Percentiles rank a stretch among this genome's conserved stretches.
Conservation (phyloP, 805 yeast genomes). For the Zygotorulaspora sp. region DNA sequence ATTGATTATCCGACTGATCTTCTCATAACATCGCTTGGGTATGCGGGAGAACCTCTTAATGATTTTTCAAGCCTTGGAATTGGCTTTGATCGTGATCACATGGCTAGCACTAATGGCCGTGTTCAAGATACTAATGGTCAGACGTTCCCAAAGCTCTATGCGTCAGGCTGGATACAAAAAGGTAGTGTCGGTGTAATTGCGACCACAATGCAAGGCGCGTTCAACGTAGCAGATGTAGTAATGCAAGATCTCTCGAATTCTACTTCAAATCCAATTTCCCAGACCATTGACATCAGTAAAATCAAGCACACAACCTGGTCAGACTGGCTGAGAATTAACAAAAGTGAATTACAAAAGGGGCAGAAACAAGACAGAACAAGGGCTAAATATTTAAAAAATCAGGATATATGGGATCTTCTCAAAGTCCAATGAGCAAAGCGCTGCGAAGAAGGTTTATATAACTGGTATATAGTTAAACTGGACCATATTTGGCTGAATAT, state of each 20-base stretch:
- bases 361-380: slow-evolving; percentile 14
- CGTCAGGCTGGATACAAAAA: slow-evolving; percentile 85
- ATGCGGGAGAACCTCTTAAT: slow-evolving; percentile 57
- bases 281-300: slow-evolving; percentile 9
- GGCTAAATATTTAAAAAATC: slow-evolving; percentile 16
- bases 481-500: too few relatives aligned
- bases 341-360: slow-evolving; percentile 23
- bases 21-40: slow-evolving; percentile 79
- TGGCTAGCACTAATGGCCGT: slow-evolving; percentile 45
- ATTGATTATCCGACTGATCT: slow-evolving; percentile 49
- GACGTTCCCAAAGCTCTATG: slow-evolving; percentile 52
- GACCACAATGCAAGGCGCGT: slow-evolving; percentile 80
- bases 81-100: slow-evolving; percentile 48
- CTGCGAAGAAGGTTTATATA: too few relatives aligned
- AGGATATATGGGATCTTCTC: slow-evolving; percentile 13
- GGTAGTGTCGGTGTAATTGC: slow-evolving; percentile 92
- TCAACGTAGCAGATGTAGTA: slow-evolving; percentile 64
- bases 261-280: neutral
- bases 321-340: slow-evolving; percentile 29
- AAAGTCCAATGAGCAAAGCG: neutral
- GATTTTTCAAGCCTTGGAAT: slow-evolving; percentile 53
- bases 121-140: slow-evolving; percentile 31
- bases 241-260: slow-evolving; percentile 45
- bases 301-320: slow-evolving; percentile 29
- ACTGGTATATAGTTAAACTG: too few relatives aligned